These are phyloP conservation scores for Fusarium sp. DNA, from an alignment of 2,329 filamentous ascomycete species.

Conservation along the genomic window DNA sequence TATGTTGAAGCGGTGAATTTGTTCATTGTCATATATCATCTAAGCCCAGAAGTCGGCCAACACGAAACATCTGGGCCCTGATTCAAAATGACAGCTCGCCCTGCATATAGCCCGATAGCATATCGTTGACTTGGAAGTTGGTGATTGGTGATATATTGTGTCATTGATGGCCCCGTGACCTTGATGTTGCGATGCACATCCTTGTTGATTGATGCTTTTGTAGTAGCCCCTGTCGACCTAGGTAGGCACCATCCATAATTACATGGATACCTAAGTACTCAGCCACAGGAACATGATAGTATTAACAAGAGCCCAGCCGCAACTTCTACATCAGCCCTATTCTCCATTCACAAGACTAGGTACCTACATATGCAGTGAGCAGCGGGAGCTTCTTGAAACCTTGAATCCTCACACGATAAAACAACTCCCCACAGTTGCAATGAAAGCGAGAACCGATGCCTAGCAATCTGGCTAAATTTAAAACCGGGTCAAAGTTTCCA, in stretches of 20 bases:
- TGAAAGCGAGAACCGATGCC: neutral
- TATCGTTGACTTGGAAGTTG: slow-evolving; percentile 25
- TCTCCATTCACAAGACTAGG: neutral
- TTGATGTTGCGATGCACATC: slow-evolving; percentile 13
- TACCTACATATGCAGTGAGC: neutral
- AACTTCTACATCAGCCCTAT: slow-evolving; percentile 17
- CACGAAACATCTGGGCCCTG: slow-evolving; percentile 21
- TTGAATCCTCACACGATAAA: neutral
- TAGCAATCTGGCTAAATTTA: neutral
- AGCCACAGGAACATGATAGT: slow-evolving; percentile 17
- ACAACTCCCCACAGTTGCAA: neutral
- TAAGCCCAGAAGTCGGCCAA: slow-evolving; percentile 5
- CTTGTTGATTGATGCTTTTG: slow-evolving; percentile 23
- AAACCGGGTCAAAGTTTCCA: slow-evolving; percentile 1
- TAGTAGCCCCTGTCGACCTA: slow-evolving; percentile 24
- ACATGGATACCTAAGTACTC: too few species aligned
- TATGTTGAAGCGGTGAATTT: slow-evolving; percentile 25
- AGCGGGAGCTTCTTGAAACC: neutral
- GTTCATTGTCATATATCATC: slow-evolving; percentile 13
- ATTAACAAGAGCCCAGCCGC: neutral
- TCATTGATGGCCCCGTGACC: slow-evolving; percentile 29
- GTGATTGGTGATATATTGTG: slow-evolving; percentile 37
- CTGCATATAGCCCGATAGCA: slow-evolving; percentile 32
- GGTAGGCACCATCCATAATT: too few species aligned
- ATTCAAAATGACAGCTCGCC: slow-evolving; percentile 36